phyloP scores from a whole-genome alignment of 345 rosid species.

The Salix brachista region DNA sequence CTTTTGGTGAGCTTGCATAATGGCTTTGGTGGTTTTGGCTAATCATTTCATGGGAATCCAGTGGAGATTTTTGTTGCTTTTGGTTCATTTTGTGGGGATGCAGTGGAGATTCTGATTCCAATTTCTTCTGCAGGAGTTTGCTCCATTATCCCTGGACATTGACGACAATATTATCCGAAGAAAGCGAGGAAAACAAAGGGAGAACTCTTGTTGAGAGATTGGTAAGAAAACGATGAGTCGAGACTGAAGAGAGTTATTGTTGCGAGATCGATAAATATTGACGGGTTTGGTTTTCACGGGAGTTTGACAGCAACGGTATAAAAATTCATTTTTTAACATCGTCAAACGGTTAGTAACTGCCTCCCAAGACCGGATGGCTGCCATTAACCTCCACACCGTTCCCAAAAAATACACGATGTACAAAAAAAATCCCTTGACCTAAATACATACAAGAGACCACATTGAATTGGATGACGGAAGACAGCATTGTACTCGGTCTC shows the following conservation, averaged over 20 bases:
- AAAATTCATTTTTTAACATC: background rate
- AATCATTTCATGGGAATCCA: background rate
- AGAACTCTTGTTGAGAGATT: background rate
- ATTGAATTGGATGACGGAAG: background rate
- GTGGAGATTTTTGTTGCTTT: background rate
- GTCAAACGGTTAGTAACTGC: background rate
- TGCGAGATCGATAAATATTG: background rate
- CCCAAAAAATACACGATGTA: background rate
- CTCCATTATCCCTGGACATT: slow-evolving; percentile 33
- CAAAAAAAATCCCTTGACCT: background rate
- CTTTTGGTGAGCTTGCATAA: background rate
- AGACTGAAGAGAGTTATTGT: background rate
- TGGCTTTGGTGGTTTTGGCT: background rate
- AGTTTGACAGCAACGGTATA: background rate
- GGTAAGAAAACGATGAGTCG: background rate
- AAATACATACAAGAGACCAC: background rate
- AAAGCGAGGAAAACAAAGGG: background rate
- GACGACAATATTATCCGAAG: background rate
- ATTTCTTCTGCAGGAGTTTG: slow-evolving; percentile 42
- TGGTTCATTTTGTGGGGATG: slow-evolving; percentile 36
- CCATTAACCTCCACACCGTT: background rate
- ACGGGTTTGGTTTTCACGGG: background rate
- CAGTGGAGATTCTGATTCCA: slow-evolving; percentile 56
- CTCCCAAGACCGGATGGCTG: background rate
- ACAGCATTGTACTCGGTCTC: background rate